Evolutionary conservation across 257 asterid genomes (phyloP).

Genomic region (Dorcoceras hygrometricum): DNA sequence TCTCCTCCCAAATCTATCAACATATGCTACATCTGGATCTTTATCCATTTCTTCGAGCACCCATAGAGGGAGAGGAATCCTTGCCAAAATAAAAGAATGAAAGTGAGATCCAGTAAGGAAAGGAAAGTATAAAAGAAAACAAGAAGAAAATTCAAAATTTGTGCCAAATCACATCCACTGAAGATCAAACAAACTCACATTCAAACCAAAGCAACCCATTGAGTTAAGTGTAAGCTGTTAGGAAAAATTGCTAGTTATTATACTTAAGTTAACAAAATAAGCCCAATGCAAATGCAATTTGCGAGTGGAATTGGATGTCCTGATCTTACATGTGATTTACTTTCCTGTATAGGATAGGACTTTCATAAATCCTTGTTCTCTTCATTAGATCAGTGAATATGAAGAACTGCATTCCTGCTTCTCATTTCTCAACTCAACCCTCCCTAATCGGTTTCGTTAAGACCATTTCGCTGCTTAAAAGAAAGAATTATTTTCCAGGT

Average conservation of each 20-base stretch:
- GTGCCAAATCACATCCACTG: not conserved
- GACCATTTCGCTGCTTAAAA: not conserved
- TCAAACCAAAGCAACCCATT: too few relatives aligned
- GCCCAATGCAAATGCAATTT: not conserved
- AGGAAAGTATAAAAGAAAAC: constrained; percentile 12
- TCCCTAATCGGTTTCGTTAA: not conserved
- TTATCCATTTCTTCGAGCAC: constrained; percentile 66
- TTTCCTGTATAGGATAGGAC: not conserved
- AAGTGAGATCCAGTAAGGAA: constrained; percentile 26
- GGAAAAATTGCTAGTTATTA: not conserved
- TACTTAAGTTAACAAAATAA: too few relatives aligned
- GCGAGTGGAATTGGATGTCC: not conserved
- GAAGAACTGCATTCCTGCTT: not conserved
- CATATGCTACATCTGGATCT: constrained; percentile 58
- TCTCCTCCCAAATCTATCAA: constrained; percentile 67
- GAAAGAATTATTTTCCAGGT: too few relatives aligned
- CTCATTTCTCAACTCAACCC: not conserved
- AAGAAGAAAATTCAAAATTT: not conserved
- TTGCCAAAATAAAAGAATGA: constrained; percentile 33
- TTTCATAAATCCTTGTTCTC: not conserved
- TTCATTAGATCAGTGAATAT: not conserved
- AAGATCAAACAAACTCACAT: constrained; percentile 11
- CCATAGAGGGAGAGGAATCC: constrained; percentile 87
- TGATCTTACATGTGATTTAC: not conserved
- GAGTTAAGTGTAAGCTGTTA: not conserved